phyloP scores from a whole-genome alignment of 73 alveolate species.

The Vitrella brassicaformis region DNA sequence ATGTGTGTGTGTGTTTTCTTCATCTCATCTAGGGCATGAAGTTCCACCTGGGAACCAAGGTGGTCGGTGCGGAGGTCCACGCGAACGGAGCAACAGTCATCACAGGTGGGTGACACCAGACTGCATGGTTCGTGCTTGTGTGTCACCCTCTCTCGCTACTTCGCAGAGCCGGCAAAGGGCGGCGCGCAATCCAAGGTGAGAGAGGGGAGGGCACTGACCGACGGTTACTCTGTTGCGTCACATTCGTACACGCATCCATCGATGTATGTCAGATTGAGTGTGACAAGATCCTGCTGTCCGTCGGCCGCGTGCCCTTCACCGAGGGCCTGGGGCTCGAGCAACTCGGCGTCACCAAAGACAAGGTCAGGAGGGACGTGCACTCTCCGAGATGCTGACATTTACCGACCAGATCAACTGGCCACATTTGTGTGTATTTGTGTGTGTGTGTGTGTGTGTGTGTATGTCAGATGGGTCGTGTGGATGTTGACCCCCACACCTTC shows the following conservation, averaged over 20 bases:
- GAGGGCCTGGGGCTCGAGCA: slow-evolving; percentile 59
- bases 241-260: neutral
- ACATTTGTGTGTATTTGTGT: no score
- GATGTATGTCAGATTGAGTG: slow-evolving; percentile 32
- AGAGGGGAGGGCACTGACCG: neutral
- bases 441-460: no score
- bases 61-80: slow-evolving; percentile 55
- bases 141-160: no score
- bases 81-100: slow-evolving; percentile 49
- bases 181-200: slow-evolving; percentile 19
- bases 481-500: slow-evolving; percentile 38
- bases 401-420: no score
- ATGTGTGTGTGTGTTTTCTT: no score
- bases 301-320: slow-evolving; percentile 80
- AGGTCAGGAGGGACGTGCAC: no score
- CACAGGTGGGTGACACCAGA: slow-evolving; percentile 9
- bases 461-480: slow-evolving; percentile 49
- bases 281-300: slow-evolving; percentile 66
- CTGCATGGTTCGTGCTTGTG: neutral
- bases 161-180: slow-evolving; percentile 63
- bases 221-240: neutral
- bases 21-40: no score
- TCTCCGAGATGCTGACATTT: no score
- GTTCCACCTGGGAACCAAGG: slow-evolving; percentile 64
- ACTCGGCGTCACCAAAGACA: slow-evolving; percentile 54